Percentiles rank a stretch among this genome's conserved stretches.
phyloP scores from a whole-genome alignment of 768 basidiomycete genomes.

The Suillus subalutaceus region DNA sequence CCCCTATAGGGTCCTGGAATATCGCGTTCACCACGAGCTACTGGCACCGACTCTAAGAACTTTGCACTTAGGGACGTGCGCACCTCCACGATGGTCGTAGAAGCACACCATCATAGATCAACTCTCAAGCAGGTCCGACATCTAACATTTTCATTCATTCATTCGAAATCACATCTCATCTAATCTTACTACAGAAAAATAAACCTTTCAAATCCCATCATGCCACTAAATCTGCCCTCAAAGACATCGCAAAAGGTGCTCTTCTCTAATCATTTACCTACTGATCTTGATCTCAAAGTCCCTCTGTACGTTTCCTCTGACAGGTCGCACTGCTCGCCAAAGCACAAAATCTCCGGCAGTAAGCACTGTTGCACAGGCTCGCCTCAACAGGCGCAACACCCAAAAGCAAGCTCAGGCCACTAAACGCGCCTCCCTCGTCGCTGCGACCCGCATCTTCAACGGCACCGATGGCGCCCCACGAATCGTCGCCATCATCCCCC shows the following conservation, averaged over 20 bases:
- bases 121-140: conserved; percentile 82
- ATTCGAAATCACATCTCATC: conserved; percentile 3
- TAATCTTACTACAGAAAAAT: conserved; percentile 60
- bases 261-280: neutral
- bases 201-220: conserved; percentile 93
- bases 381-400: conserved; percentile 79
- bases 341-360: conserved; percentile 54
- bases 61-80: neutral
- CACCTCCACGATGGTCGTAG: conserved; percentile 36
- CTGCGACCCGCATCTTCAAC: conserved; percentile 61
- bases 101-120: conserved; percentile 51
- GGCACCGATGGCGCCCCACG: conserved; percentile 81
- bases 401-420: conserved; percentile 77
- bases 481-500: conserved; percentile 85
- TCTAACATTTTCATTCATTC: conserved; percentile 7
- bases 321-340: conserved; percentile 61
- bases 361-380: conserved; percentile 64
- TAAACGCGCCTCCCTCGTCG: conserved; percentile 1
- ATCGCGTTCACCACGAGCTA: neutral
- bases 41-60: neutral
- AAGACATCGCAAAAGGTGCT: conserved; percentile 83
- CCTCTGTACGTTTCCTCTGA: neutral
- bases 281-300: neutral
- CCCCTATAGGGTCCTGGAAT: too few relatives aligned
- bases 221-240: conserved; percentile 81